Evolutionary conservation across 1,139 yeast genomes (phyloP).

Genomic region (Hyphopichia fennica): DNA sequence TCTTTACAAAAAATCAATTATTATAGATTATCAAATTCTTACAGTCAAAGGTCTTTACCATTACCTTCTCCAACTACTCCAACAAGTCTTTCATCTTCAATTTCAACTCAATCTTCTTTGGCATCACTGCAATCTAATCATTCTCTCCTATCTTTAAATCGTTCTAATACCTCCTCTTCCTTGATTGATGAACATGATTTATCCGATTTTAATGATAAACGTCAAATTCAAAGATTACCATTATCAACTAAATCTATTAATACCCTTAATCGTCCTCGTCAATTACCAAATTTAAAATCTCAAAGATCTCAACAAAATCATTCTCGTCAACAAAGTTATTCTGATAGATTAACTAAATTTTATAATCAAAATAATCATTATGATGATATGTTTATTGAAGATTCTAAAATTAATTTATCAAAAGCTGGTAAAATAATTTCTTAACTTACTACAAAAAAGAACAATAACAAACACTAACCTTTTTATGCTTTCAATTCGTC

Average conservation of each 20-base stretch:
- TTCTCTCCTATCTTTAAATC: constrained; percentile 15
- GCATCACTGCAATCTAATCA: constrained; percentile 13
- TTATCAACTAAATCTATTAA: constrained; percentile 20
- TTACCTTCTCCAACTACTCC: constrained; percentile 11
- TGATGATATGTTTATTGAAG: background rate
- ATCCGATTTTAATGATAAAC: constrained; percentile 4
- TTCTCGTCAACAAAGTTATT: background rate
- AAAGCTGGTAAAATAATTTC: constrained; percentile 2
- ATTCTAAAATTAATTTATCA: background rate
- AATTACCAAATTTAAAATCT: background rate
- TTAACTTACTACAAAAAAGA: background rate
- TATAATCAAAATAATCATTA: background rate
- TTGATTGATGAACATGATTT: constrained; percentile 5
- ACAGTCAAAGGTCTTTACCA: constrained; percentile 14
- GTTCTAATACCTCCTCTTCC: constrained; percentile 13
- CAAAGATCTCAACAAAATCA: background rate
- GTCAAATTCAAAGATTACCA: constrained; percentile 16
- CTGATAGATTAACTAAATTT: background rate
- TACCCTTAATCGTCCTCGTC: constrained; percentile 12
- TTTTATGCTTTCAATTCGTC: constrained; percentile 1
- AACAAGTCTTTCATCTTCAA: constrained; percentile 10
- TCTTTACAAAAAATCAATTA: constrained; percentile 34
- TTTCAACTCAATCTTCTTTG: constrained; percentile 11
- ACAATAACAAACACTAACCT: background rate
- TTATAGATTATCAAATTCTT: constrained; percentile 37